Evolutionary conservation across 768 basidiomycete genomes (phyloP), one percentile per base, ranked within the genome.

Genomic region (Roridomyces roridus): DNA sequence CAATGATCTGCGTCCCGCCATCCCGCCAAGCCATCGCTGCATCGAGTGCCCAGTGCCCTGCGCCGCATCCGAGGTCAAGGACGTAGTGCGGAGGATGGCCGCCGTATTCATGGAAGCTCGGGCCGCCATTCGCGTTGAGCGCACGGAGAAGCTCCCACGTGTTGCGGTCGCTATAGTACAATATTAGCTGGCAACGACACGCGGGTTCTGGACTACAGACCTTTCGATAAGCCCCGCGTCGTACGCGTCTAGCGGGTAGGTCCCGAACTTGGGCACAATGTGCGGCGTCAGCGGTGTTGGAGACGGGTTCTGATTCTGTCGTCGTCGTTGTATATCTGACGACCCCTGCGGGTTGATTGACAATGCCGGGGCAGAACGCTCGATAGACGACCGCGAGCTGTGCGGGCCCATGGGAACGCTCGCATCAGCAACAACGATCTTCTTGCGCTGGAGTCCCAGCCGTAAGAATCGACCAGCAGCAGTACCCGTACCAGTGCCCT

Each of bases 61-160:
- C 55, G 2, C 85, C 84, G 57, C 83, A 85, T 1, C 85, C 85
- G 3, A 86, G 65, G 61, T 86, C 85, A 6, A 86, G 74, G 26
- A 85, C 80, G 20, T 69, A 59, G 0, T 58, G 66, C 5, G 83
- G 78, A 0, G 72, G 68, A 12, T 59, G 70, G 36, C 23, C 61
- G 6, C 62, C 68, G 42, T 67, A 68, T 46, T 62, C 51, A 37
- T 64, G 59, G 48, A 69, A 69, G 24, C 61, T 66, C 20, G 68
- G 68, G 6, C 57, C 48, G 2, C 68, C 69, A n/a, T n/a, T n/a
- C n/a, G n/a, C n/a, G 25, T 69, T 76, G 14, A 85, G 70, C 34
- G 73, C 75, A 26, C 67, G 70, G 42, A 80, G 60, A 9, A 85
- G 68, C 23, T 58, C 57, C 35, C 69, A 68, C 2, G 79, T 74